Conservation (phyloP, 1,284 basidiomycete genomes). For the Rhodotorula sp. region DNA sequence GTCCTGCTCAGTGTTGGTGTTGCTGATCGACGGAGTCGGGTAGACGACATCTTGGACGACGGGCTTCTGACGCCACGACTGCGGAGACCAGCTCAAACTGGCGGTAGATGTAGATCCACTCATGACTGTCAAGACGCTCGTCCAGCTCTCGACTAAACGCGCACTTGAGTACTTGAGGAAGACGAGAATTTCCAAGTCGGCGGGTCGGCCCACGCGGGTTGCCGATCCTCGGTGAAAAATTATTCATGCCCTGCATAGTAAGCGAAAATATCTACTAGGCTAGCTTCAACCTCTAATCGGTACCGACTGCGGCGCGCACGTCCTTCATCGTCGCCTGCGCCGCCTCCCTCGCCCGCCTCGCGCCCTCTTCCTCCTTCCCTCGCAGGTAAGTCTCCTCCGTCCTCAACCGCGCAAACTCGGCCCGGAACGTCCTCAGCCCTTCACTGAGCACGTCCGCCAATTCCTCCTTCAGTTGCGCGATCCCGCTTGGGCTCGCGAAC, state of each 20-base stretch:
- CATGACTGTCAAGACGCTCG: neutral
- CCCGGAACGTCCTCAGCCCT: constrained; percentile 66
- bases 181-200: neutral
- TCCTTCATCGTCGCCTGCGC: constrained; percentile 65
- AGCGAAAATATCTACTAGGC: no score
- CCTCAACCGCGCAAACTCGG: constrained; percentile 65
- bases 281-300: neutral
- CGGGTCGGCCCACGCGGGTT: neutral
- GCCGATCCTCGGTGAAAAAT: neutral
- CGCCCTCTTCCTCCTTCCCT: constrained; percentile 65
- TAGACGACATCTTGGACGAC: constrained; percentile 59
- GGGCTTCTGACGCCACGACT: constrained; percentile 64
- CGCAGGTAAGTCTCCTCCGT: constrained; percentile 64
- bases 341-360: constrained; percentile 60
- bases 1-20: neutral
- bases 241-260: neutral
- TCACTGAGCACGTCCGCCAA: constrained; percentile 71
- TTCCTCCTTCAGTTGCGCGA: constrained; percentile 64
- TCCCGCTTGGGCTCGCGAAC: constrained; percentile 63
- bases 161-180: neutral
- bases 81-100: constrained; percentile 54
- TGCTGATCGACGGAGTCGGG: constrained; percentile 8
- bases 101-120: neutral
- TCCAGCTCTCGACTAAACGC: no score
- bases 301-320: constrained; percentile 66